phyloP scores from a whole-genome alignment of 768 basidiomycete species.

The Auricularia cornea region DNA sequence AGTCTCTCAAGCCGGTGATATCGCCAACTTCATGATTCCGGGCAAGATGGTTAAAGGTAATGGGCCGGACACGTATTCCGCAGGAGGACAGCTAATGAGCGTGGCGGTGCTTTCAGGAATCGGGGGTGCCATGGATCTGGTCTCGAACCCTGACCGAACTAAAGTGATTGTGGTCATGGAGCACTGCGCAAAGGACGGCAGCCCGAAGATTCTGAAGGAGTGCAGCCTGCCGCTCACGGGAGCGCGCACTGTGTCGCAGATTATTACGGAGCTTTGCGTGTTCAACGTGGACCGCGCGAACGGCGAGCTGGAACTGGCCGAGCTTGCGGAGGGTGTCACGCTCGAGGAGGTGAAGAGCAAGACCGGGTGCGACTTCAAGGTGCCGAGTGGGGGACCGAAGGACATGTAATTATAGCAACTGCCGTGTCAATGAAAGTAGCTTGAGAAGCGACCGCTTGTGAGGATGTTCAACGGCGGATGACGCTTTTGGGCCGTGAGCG shows the following conservation, averaged over 20 bases:
- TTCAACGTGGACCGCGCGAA: constrained; percentile 77
- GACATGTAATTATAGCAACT: not conserved
- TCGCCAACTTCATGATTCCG: constrained; percentile 98
- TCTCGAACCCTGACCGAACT: constrained; percentile 92
- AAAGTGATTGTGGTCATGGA: constrained; percentile 88
- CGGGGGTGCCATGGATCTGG: constrained; percentile 94
- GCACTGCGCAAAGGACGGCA: constrained; percentile 83
- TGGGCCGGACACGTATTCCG: not conserved
- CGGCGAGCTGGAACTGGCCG: constrained; percentile 66
- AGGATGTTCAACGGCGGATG: too few relatives aligned
- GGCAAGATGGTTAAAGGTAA: constrained; percentile 82
- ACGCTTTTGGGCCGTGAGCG: not conserved
- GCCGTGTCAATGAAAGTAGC: too few relatives aligned
- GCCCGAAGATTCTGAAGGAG: constrained; percentile 75
- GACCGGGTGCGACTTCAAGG: constrained; percentile 73
- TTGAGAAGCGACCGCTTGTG: too few relatives aligned
- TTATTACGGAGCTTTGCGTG: constrained; percentile 88
- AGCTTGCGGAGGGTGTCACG: constrained; percentile 76
- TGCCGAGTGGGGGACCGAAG: constrained; percentile 10
- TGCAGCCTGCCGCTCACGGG: constrained; percentile 86
- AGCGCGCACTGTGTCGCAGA: constrained; percentile 77
- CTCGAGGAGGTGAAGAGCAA: constrained; percentile 79
- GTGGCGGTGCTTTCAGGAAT: constrained; percentile 47
- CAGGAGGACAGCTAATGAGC: not conserved
- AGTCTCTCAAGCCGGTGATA: constrained; percentile 86